phyloP scores from a whole-genome alignment of 2,329 filamentous ascomycete genomes.

The Cephalotrichum gorgonifer region DNA sequence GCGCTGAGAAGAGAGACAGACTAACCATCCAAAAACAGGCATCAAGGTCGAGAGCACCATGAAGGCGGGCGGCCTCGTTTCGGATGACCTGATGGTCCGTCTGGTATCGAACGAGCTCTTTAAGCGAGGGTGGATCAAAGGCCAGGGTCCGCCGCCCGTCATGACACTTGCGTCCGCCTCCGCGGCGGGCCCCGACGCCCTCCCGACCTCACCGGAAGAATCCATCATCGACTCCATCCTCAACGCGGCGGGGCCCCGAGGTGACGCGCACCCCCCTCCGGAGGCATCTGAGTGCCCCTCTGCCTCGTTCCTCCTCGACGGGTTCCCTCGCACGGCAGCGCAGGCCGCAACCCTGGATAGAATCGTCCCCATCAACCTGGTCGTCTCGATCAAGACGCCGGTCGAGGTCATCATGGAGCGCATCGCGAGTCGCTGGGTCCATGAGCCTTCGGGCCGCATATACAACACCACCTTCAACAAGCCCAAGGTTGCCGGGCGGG shows the following conservation, averaged over 20 bases:
- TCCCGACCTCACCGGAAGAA: constrained; percentile 1
- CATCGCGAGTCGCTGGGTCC: constrained; percentile 87
- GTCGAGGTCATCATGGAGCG: constrained; percentile 78
- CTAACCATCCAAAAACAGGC: constrained; percentile 41
- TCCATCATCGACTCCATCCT: constrained; percentile 28
- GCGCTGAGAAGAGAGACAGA: constrained; percentile 2
- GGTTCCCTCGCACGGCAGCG: constrained; percentile 78
- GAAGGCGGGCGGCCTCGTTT: constrained; percentile 79
- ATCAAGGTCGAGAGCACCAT: constrained; percentile 86
- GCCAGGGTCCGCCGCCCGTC: constrained; percentile 32
- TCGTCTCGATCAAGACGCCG: constrained; percentile 78
- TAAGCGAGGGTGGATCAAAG: constrained; percentile 70
- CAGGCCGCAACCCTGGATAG: constrained; percentile 72
- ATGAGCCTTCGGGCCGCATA: constrained; percentile 79
- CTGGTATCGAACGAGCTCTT: constrained; percentile 86
- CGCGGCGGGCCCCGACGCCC: constrained; percentile 21
- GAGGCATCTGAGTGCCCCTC: constrained; percentile 56
- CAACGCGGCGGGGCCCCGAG: constrained; percentile 10
- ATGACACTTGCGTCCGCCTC: constrained; percentile 38
- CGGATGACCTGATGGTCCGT: constrained; percentile 82
- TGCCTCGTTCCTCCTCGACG: constrained; percentile 90
- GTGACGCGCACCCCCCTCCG: constrained; percentile 23
- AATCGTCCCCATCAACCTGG: constrained; percentile 89
- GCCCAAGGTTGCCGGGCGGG: constrained; percentile 67
- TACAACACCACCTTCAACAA: constrained; percentile 94